Evolutionary conservation across 805 yeast genomes (phyloP), one percentile per base, ranked within the genome.

Genomic region (Blastobotrys peoriensis): DNA sequence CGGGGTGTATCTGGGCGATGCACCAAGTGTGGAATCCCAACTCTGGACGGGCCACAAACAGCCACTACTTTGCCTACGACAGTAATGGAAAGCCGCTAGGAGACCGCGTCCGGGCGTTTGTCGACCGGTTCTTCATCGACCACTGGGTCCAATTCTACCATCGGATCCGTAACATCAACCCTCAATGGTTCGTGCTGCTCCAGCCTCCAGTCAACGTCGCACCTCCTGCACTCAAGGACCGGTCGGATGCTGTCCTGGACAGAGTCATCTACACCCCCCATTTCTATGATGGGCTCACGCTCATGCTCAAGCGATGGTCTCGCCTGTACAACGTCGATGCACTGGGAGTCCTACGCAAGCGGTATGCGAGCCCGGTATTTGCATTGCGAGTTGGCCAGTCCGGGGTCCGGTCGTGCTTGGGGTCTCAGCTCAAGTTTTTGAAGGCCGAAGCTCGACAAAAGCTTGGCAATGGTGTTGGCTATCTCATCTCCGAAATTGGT

Each of bases 281-380:
- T 64, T 89, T 81, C 61, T 89, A 89, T 60, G 97, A 89, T 61
- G 97, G 97, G 0, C 75, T 88, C 79, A 83, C 96, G 1, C 66
- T 89, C 27, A 81, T 89, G 87, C 83, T 83, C 63, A 86, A 86
- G 63, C 75, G 81, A 6, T 89, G 97, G 97, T 86, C 84, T 57
- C 68, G 77, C 22, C 62, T 62, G 30, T 84, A 81, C 63, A 89
- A 88, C 57, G 95, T 87, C 13, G 94, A 89, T 58, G 87, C 95
- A 0, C 63, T 86, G 33, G 96, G 96, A 0, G 78, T 87, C 8
- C 74, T 88, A 73, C 70, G 96, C 38, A 84, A 83, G 1, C 66
- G 75, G 40, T 88, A 88, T 64, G 49, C 69, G 33, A 79, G 80
- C 48, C 96, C 96, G 0, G 83, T 86, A 0, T 66, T 87, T 19